Percentiles rank a stretch among this genome's conserved stretches.
Conservation (phyloP, 306 rosid genomes). For the Medicago lupulina region DNA sequence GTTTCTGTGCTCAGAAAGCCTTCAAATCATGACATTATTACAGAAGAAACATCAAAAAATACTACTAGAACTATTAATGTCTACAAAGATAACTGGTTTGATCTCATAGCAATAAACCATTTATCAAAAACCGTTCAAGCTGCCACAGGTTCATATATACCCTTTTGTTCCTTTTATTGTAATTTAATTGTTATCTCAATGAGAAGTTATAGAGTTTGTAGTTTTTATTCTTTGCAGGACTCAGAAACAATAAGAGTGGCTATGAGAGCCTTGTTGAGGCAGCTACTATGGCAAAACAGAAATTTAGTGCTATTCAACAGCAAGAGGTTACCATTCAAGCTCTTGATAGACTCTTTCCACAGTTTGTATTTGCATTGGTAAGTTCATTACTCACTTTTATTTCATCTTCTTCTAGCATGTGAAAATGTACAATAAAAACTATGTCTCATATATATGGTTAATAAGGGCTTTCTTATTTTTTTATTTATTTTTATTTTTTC, state of each 20-base stretch:
- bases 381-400: constrained; percentile 42
- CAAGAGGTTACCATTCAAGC: constrained; percentile 58
- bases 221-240: constrained; percentile 53
- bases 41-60: constrained; percentile 44
- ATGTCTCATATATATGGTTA: no score
- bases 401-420: neutral
- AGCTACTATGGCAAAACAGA: constrained; percentile 56
- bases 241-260: constrained; percentile 67
- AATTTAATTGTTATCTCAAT: neutral
- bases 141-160: constrained; percentile 67
- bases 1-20: constrained; percentile 60
- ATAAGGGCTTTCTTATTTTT: no score
- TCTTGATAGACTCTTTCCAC: constrained; percentile 73
- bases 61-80: constrained; percentile 16
- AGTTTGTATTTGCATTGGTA: constrained; percentile 65
- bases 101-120: constrained; percentile 72
- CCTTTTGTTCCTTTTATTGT: constrained; percentile 5
- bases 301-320: constrained; percentile 60
- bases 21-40: constrained; percentile 34
- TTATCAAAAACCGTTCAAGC: constrained; percentile 75
- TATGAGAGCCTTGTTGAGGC: constrained; percentile 83
- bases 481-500: no score
- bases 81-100: constrained; percentile 72
- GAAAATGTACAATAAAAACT: no score
- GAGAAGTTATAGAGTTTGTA: neutral